Base-by-base conservation (phyloP, 2,329 filamentous ascomycete genomes). In the Didymella keratinophila region DNA sequence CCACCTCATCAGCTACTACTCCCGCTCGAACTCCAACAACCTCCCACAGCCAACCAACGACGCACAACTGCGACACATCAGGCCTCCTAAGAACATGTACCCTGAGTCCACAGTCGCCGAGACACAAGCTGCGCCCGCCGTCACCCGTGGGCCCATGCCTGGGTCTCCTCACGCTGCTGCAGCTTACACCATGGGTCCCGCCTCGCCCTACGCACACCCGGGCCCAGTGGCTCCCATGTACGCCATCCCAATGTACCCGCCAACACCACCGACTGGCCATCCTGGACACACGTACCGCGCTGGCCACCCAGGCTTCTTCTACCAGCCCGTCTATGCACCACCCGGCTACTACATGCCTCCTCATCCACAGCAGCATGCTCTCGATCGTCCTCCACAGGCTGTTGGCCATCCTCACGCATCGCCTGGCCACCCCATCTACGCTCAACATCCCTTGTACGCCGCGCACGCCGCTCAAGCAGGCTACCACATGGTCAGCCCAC, bases 1-100 rank as follows among this genome's bases (percentile, higher is more conserved):
- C 2, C 95, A 99, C 79, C 85, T 99, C 50, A 99, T 99, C 79
- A 97, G 94, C 70, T 99, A 99, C 80, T 98, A 93, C 78, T 90
- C 93, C 3, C 86, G 93, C 55, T 91, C 91, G 27, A 87, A 92
- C 58, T 87, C 90, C 27, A 85, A 87, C 58, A 90, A 90, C 49
- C 83, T 98, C 28, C 86, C 87, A 64, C 91, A 95, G 71, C 95
- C 95, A 0, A 91, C 90, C 45, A 89, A 86, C 30, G 95, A 99
- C 73, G 87, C 91, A 5, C 80, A 84, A 21, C 83, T 99, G 51
- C 88, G 93, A 68, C 86, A 91, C 72, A 95, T 99, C 62, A 83
- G 91, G 2, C 94, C 94, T 0, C 85, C 89, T 44, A 97, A 97
- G 82, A 94, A 93, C 73, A 92, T 98, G 87, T 99, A 99, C 76